Percentiles rank a stretch among this genome's conserved stretches.
phyloP scores from a whole-genome alignment of 2,329 filamentous ascomycete species.

The Aspergillus hiratsukae region DNA sequence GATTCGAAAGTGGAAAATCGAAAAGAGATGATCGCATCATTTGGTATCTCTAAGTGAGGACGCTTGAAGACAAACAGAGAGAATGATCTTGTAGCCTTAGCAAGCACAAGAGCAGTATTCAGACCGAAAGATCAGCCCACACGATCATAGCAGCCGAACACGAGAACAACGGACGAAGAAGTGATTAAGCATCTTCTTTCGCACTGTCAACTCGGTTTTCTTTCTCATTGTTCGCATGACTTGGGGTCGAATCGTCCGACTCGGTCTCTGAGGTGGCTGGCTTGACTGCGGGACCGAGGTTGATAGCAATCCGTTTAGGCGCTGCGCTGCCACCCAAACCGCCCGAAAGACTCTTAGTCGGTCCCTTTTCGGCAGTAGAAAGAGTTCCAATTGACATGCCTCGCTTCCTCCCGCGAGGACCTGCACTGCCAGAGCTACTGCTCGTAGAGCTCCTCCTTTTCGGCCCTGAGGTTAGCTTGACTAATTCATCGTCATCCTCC shows the following conservation, averaged over 20 bases:
- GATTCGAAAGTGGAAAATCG: slow-evolving; percentile 3
- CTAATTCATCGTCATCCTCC: slow-evolving; percentile 89
- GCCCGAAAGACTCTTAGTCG: slow-evolving; percentile 12
- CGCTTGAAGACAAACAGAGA: slow-evolving; percentile 14
- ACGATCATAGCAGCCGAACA: slow-evolving; percentile 4
- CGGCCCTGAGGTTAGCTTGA: slow-evolving; percentile 62
- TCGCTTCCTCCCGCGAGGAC: slow-evolving; percentile 30
- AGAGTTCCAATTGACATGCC: slow-evolving; percentile 26
- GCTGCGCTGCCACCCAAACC: slow-evolving; percentile 16
- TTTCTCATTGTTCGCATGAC: slow-evolving; percentile 24
- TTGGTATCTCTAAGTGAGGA: slow-evolving; percentile 22
- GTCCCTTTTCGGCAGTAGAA: slow-evolving; percentile 23
- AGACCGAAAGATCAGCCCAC: neutral
- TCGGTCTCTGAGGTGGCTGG: slow-evolving; percentile 15
- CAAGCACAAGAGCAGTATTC: neutral
- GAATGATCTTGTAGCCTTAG: slow-evolving; percentile 9
- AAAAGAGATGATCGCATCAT: slow-evolving; percentile 15
- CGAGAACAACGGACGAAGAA: slow-evolving; percentile 1
- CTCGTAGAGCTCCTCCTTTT: slow-evolving; percentile 44
- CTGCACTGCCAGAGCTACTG: slow-evolving; percentile 30
- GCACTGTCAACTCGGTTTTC: slow-evolving; percentile 26
- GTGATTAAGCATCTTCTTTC: slow-evolving; percentile 15
- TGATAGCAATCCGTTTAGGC: slow-evolving; percentile 40
- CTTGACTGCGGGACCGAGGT: slow-evolving; percentile 28
- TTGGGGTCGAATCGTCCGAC: slow-evolving; percentile 10